Base-by-base conservation (phyloP, 2,329 filamentous ascomycete species). In the Pseudodiploospora longispora region DNA sequence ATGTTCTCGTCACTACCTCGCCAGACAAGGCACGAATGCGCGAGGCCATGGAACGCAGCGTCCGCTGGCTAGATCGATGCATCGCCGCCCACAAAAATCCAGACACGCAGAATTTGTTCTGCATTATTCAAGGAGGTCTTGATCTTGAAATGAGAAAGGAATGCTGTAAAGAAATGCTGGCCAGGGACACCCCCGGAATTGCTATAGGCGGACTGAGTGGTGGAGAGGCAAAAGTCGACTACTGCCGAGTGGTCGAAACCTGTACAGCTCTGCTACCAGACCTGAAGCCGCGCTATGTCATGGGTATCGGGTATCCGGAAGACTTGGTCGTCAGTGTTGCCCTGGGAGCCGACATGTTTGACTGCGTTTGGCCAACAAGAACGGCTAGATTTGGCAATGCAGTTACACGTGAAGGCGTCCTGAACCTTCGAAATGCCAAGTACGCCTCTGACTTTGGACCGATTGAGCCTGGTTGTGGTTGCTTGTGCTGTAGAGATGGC, bases 261-360 rank as follows among this genome's bases (percentile, higher is more conserved):
- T 97, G 93, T 63, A 97, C 93, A 1, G 77, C 73, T 30, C 65
- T 95, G 47, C 73, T 98, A 12, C 94, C 94, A 0, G 84, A 91
- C 46, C 72, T 86, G 49, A 98, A 98, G 66, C 93, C 93, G n/a
- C 78, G 93, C 61, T 98, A 98, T 67, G 91, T 98, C 46, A 98
- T 98, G 94, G 93, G 93, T 12, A 93, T 98, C 54, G 89, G 93
- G 9, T 98, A 96, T 63, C 93, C 93, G 1, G 93, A 97, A 68
- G 93, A 98, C 59, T 72, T 98, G 44, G 79, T 98, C 2, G 90
- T 98, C 34, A 94, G 88, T 42, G 83, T 96, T 4, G 93, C 93
- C 1, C 75, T 98, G 1, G 93, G 93, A 4, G 93, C 93, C 40
- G 93, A 98, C 66, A 98, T 98, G 93, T 98, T 98, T 61, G 93